phyloP scores from a whole-genome alignment of 257 asterid genomes.

The Galeopsis tetrahit region DNA sequence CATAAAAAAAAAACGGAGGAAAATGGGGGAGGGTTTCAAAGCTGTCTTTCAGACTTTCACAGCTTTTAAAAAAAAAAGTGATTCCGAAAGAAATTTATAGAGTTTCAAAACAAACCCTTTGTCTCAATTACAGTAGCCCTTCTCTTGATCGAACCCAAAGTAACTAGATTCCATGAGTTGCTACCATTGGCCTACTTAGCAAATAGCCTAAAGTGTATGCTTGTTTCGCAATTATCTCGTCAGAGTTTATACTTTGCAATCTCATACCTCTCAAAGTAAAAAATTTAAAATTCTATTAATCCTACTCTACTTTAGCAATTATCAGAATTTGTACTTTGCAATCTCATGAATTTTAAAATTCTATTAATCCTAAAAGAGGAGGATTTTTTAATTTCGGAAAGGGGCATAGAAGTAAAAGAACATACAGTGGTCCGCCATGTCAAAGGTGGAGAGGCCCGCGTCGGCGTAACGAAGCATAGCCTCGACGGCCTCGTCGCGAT shows the following conservation, averaged over 20 bases:
- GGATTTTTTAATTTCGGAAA: not conserved
- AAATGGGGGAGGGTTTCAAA: no score
- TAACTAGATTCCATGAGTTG: constrained; percentile 40
- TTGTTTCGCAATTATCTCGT: constrained; percentile 24
- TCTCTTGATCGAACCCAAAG: constrained; percentile 38
- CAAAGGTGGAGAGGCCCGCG: constrained; percentile 90
- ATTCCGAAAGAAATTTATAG: no score
- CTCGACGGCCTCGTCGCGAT: constrained; percentile 91
- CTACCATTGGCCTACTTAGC: constrained; percentile 47
- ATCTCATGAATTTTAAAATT: no score
- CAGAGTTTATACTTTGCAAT: not conserved
- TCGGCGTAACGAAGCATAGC: constrained; percentile 88
- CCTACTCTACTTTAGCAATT: no score
- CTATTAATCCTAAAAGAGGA: not conserved
- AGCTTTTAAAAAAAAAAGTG: no score
- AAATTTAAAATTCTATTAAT: not conserved
- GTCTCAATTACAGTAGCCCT: constrained; percentile 14
- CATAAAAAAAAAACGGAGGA: no score
- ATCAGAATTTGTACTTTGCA: not conserved
- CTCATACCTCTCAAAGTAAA: no score
- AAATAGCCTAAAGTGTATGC: not conserved
- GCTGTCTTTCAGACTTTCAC: no score
- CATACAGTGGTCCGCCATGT: constrained; percentile 98
- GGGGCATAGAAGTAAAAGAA: constrained; percentile 34
- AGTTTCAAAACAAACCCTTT: no score